Evolutionary conservation across 1,284 basidiomycete genomes (phyloP).

Genomic region (Peniophora sp.): DNA sequence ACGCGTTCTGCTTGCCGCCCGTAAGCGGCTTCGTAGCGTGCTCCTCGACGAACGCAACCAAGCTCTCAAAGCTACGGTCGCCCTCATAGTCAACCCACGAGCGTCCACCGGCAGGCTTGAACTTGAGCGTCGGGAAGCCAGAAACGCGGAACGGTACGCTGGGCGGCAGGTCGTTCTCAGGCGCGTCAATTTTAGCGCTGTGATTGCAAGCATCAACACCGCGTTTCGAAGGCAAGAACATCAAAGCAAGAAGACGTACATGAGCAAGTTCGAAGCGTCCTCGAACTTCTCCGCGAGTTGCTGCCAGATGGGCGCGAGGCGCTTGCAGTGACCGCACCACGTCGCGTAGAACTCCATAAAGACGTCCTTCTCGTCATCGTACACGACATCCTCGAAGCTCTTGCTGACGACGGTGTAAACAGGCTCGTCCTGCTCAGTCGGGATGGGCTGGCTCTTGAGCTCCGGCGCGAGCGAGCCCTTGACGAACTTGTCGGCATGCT

Average conservation of each 20-base stretch:
- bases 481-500: slow-evolving; percentile 62
- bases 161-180: slow-evolving; percentile 92
- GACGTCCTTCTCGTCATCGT: slow-evolving; percentile 88
- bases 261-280: slow-evolving; percentile 68
- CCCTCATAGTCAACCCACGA: slow-evolving; percentile 93
- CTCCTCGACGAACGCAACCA: slow-evolving; percentile 80
- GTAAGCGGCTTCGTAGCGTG: slow-evolving; percentile 69
- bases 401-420: slow-evolving; percentile 86
- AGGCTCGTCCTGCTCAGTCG: slow-evolving; percentile 74
- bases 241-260: slow-evolving; percentile 45
- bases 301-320: slow-evolving; percentile 93
- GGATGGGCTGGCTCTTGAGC: slow-evolving; percentile 89
- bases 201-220: slow-evolving; percentile 8
- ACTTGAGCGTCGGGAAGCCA: slow-evolving; percentile 96
- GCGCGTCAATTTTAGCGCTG: slow-evolving; percentile 94
- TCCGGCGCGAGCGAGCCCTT: slow-evolving; percentile 73
- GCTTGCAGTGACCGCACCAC: slow-evolving; percentile 97
- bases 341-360: slow-evolving; percentile 97
- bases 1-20: slow-evolving; percentile 19
- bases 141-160: slow-evolving; percentile 78
- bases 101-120: slow-evolving; percentile 83
- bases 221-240: slow-evolving; percentile 11
- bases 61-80: slow-evolving; percentile 80
- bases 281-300: slow-evolving; percentile 83
- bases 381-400: slow-evolving; percentile 83